Conservation (phyloP, 1,139 yeast species). For the Martiniozyma asiatica region DNA sequence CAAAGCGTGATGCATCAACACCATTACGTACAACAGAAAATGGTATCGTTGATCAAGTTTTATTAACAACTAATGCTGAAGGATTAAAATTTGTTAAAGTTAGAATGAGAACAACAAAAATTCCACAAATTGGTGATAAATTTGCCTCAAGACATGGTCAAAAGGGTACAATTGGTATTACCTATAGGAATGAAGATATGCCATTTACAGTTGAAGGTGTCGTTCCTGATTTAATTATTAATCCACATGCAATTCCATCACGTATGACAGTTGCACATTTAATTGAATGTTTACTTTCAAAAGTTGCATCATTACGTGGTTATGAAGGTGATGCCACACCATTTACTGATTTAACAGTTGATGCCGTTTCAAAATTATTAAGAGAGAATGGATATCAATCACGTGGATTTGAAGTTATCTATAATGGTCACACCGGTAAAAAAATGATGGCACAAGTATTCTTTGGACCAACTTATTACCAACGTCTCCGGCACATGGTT, state of each 20-base stretch:
- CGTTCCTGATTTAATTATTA: slow-evolving; percentile 93
- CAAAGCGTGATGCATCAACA: slow-evolving; percentile 97
- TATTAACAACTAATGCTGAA: slow-evolving; percentile 94
- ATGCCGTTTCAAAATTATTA: slow-evolving; percentile 80
- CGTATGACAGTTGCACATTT: slow-evolving; percentile 99
- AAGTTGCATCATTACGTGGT: slow-evolving; percentile 91
- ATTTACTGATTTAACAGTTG: slow-evolving; percentile 95
- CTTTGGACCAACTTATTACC: slow-evolving; percentile 98
- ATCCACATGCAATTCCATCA: slow-evolving; percentile 99
- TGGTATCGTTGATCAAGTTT: slow-evolving; percentile 96
- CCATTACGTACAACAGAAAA: slow-evolving; percentile 94
- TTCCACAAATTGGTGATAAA: slow-evolving; percentile 98
- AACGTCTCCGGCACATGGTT: slow-evolving; percentile 97
- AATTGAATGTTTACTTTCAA: slow-evolving; percentile 91
- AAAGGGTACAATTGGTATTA: slow-evolving; percentile 99
- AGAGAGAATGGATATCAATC: slow-evolving; percentile 96
- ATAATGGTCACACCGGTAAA: slow-evolving; percentile 97
- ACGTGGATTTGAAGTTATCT: slow-evolving; percentile 97
- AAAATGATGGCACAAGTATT: slow-evolving; percentile 95
- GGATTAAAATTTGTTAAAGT: slow-evolving; percentile 96
- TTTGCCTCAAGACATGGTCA: slow-evolving; percentile 99
- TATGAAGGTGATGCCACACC: slow-evolving; percentile 99
- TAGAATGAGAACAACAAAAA: slow-evolving; percentile 95
- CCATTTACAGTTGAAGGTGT: slow-evolving; percentile 95
- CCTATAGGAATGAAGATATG: slow-evolving; percentile 98